phyloP scores from a whole-genome alignment of 192 early-diverging fungal genomes.

The Chytriomyces confervae region DNA sequence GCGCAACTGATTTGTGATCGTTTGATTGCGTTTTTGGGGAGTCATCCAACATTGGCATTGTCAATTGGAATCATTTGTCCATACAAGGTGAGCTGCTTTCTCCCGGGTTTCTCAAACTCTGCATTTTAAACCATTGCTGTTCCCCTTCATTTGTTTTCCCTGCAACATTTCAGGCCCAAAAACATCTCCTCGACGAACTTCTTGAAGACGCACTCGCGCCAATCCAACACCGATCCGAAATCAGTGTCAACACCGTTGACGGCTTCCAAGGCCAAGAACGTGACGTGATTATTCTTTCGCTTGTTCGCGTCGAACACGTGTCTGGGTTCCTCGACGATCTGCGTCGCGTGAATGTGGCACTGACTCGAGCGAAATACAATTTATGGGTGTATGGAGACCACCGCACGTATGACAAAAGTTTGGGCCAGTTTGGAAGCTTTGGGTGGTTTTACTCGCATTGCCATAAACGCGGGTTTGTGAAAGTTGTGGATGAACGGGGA shows the following conservation, averaged over 20 bases:
- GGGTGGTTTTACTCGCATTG: constrained; percentile 34
- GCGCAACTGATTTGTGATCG: constrained; percentile 18
- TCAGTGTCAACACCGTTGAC: constrained; percentile 28
- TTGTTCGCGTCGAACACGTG: constrained; percentile 21
- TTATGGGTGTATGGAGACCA: constrained; percentile 27
- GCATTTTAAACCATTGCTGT: neutral
- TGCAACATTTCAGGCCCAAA: constrained; percentile 11
- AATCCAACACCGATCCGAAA: neutral
- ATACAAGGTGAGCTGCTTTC: constrained; percentile 3
- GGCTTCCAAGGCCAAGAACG: constrained; percentile 34
- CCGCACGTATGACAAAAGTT: constrained; percentile 12
- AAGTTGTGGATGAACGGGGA: neutral
- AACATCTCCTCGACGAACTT: neutral
- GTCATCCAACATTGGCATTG: neutral
- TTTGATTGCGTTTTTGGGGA: neutral
- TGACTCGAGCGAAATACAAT: constrained; percentile 21
- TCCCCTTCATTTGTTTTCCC: neutral
- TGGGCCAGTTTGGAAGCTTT: constrained; percentile 34
- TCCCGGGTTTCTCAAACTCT: neutral
- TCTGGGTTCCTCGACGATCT: constrained; percentile 31
- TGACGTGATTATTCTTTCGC: constrained; percentile 20
- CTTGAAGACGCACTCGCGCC: neutral
- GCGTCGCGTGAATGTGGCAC: constrained; percentile 19
- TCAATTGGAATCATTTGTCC: constrained; percentile 27
- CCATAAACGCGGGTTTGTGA: constrained; percentile 18